Conservation (phyloP, 1,284 basidiomycete genomes). For the Microbotryum scabiosae region DNA sequence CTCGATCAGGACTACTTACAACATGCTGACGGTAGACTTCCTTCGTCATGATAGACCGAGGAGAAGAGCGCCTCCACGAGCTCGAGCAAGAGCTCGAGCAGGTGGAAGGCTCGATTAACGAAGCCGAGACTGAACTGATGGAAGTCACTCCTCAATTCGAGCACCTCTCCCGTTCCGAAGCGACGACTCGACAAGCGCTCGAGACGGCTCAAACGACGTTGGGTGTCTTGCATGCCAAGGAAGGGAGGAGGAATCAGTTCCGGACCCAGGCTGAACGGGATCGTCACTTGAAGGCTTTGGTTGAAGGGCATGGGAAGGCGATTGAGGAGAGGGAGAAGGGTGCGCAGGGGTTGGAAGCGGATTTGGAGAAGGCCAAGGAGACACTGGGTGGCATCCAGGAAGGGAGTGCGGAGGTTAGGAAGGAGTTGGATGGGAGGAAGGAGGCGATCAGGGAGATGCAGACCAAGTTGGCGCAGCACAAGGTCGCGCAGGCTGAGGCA, state of each 20-base stretch:
- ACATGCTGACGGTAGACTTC: no score
- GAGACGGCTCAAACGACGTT: conserved; percentile 64
- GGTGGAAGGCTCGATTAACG: conserved; percentile 54
- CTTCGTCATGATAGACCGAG: conserved; percentile 45
- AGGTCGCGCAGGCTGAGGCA: conserved; percentile 62
- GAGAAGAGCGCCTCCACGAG: conserved; percentile 46
- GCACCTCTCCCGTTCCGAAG: conserved; percentile 36
- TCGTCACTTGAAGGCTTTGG: conserved; percentile 62
- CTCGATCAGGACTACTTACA: not conserved
- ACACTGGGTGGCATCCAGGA: conserved; percentile 52
- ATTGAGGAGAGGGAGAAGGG: conserved; percentile 44
- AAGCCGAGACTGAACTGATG: conserved; percentile 56
- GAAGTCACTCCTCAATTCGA: conserved; percentile 59
- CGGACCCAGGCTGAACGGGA: conserved; percentile 75
- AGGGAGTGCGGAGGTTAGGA: conserved; percentile 11
- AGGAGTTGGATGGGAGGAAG: conserved; percentile 33
- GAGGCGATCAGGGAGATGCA: conserved; percentile 37
- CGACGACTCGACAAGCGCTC: conserved; percentile 42
- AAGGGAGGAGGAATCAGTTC: conserved; percentile 77
- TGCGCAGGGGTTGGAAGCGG: conserved; percentile 40
- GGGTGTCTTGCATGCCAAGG: conserved; percentile 70
- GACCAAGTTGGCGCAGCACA: conserved; percentile 47
- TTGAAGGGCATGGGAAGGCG: conserved; percentile 57
- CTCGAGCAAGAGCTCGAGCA: conserved; percentile 58
- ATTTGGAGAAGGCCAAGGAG: conserved; percentile 46